Base-by-base conservation (phyloP, 192 early-diverging fungal genomes). In the Coemansia sp. region DNA sequence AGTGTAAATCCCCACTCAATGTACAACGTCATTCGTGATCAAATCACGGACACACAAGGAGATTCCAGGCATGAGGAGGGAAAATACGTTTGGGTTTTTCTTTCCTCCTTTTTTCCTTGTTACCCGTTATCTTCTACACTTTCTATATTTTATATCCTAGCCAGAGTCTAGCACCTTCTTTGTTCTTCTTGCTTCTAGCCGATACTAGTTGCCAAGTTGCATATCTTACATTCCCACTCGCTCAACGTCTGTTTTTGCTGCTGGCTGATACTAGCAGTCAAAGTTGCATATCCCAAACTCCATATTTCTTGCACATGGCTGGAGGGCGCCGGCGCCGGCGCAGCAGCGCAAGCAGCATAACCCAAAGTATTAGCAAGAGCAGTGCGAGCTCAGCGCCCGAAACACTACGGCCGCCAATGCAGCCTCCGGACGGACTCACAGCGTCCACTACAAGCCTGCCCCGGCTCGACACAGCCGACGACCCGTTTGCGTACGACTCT, bases 401-500 rank as follows among this genome's bases (percentile, higher is more conserved):
- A 6, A 51, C 21, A 22, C 23, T 10, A 25, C 58, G 58, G 23
- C 41, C 58, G 23, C 41, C 39, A 22, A 43, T 60, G 6, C 10
- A 10, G 15, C n/a, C 14, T 9, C n/a, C 22, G 14, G 48, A 17
- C 12, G n/a, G 12, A 2, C 22, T 25, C 25, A 39, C n/a, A 19
- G 9, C 6, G 38, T 22, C 56, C 7, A 47, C 60, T 14, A 53
- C 17, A 32, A 50, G 59, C 25, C 48, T 61, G 45, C 38, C 59
- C 15, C 49, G 15, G 27, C 54, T 70, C 14, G 66, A 66, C 19
- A 68, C 61, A 22, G 49, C 62, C 7, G 72, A 81, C 32, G 79
- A 81, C 56, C 74, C 74, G 32, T 81, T 81, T 60, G 73, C 73
- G 19, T 81, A 81, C 59, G 74, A 81, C 67, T 81, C 79, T 1